These are phyloP conservation scores for Phyllosticta ampelicida DNA, from an alignment of 2,329 filamentous ascomycete species.

Conservation along the genomic window DNA sequence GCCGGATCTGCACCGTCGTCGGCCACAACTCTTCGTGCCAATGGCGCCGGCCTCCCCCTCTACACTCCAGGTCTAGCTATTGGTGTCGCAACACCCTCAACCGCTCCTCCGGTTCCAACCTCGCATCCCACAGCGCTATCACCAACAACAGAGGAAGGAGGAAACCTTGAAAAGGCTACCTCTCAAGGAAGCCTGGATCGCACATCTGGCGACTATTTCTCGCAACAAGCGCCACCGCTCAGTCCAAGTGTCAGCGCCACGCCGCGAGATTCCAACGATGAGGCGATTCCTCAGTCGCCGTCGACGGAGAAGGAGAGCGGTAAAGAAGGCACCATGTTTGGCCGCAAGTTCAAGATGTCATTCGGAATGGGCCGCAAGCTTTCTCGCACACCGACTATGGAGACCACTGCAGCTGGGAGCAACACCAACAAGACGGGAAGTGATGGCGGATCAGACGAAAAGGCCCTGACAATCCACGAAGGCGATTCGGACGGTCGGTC, in stretches of 20 bases:
- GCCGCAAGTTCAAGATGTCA: slow-evolving; percentile 70
- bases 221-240: slow-evolving; percentile 31
- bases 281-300: slow-evolving; percentile 25
- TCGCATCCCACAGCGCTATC: slow-evolving; percentile 23
- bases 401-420: slow-evolving; percentile 26
- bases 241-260: slow-evolving; percentile 18
- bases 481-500: slow-evolving; percentile 47
- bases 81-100: slow-evolving; percentile 58
- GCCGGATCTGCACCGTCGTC: slow-evolving; percentile 32
- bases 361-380: slow-evolving; percentile 73
- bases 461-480: slow-evolving; percentile 53
- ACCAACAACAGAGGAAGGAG: slow-evolving; percentile 32
- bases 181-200: slow-evolving; percentile 44
- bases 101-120: slow-evolving; percentile 23
- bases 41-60: slow-evolving; percentile 50
- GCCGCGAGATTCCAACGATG: slow-evolving; percentile 15
- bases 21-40: slow-evolving; percentile 46
- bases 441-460: not conserved
- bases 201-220: slow-evolving; percentile 71
- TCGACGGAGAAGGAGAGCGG: slow-evolving; percentile 24
- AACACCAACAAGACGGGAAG: not conserved
- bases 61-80: slow-evolving; percentile 70
- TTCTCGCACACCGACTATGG: slow-evolving; percentile 51
- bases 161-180: slow-evolving; percentile 42
- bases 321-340: slow-evolving; percentile 59